Base-by-base conservation (phyloP, 257 asterid species). In the Primulina eburnea region DNA sequence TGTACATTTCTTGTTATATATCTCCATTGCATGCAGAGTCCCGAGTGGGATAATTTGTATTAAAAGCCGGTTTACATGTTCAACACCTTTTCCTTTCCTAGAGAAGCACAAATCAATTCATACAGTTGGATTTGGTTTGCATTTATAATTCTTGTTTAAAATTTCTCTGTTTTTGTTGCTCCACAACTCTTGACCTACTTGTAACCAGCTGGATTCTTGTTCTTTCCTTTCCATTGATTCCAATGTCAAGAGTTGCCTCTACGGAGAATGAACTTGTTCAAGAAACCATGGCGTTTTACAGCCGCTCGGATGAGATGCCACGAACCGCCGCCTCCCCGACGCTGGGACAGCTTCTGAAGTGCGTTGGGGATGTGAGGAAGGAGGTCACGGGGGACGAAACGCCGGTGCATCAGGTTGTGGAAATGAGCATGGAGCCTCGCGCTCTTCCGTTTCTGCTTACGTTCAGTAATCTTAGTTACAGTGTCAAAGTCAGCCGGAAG, bases 311-410 rank as follows among this genome's bases (percentile, higher is more conserved):
- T 68, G 83, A 72, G 63, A 64, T 66, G 75, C 16, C 81, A 9
- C 67, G 66, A 3, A 50, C 55, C 20, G 67, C 30, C 18, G 9
- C 66, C 0, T 78, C 87, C 4, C 86, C 84, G 30, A 81, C 89
- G 61, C 81, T 86, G 0, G 85, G 83, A 14, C 86, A 83, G 66
- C 79, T 86, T 30, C 72, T 83, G 30, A 73, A 83, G 43, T 61
- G 78, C 61, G 87, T 79, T 21, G 88, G 87, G 29, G 91, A 83
- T 53, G 80, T 69, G 66, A 68, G 81, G 33, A 89, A 83, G 74
- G 94, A 88, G 18, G 87, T 40, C 30, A 69, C 88, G 16, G 96
- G 95, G 0, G 96, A 89, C 14, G 92, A 89, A 32, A 85, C 98
- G 1, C 96, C 98, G 60, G 86, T 65, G 20, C 96, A 89, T 43